Base-by-base conservation (phyloP, 2,329 filamentous ascomycete genomes). In the Curvularia spicifera region DNA sequence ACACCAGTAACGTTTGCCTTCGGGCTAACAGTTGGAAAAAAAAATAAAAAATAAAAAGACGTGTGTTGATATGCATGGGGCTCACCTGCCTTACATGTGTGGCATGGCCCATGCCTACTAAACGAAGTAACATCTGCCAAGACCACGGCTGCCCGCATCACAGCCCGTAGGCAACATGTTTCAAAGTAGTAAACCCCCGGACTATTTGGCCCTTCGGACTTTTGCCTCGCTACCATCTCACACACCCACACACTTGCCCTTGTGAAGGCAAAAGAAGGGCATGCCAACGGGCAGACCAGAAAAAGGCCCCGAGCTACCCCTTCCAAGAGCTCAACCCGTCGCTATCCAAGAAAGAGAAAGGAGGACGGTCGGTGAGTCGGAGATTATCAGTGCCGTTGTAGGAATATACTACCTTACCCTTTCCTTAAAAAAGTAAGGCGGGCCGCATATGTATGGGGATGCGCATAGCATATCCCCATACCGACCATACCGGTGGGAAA, bases 81-180 rank as follows among this genome's bases (percentile, higher is more conserved):
- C 9, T n/a, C 13, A 13, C 26, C 15, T 28, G 6, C 26, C 24
- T n/a, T n/a, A 26, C 42, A 44, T 44, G 13, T 35, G 29, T 44
- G 7, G 42, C 42, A 44, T 22, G 42, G 33, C 13, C 6, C 4
- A 35, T 35, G 33, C 33, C 24, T n/a, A 44, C 24, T n/a, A 44
- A 44, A 28, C 29, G 20, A 47, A 29, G 28, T 5, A 35, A 35
- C 29, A 22, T 24, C 22, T 33, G 55, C 55, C 55, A 57, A 57
- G 45, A 53, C 47, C 53, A 68, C 60, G 63, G 59, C 57, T 65
- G 59, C 64, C 67, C 66, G 65, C 63, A 65, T 53, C 44, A 57
- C 43, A 56, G 44, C 26, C 60, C 57, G 66, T 62, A 52, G 42
- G 40, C 29, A 28, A 12, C 29, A 5, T 31, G 7, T 37, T 18